These are phyloP conservation scores for Perkinsela sp. DNA, from an alignment of 208 protist species.

Conservation along the genomic window DNA sequence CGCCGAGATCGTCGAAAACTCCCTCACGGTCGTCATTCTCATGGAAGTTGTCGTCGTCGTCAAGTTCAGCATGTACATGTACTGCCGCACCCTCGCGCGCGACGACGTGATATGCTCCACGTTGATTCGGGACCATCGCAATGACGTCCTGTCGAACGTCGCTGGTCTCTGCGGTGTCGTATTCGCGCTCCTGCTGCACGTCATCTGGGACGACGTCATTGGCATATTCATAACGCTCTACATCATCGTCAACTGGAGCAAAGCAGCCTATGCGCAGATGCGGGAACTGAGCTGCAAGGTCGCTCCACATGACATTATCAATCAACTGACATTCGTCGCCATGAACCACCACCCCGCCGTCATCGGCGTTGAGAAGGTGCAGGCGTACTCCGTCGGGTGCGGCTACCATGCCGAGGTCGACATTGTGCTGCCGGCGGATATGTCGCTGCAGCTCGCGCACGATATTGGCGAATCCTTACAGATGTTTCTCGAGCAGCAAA, in stretches of 20 bases:
- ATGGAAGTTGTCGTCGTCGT: slow-evolving; percentile 5
- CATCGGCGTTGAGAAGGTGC: slow-evolving; percentile 13
- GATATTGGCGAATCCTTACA: slow-evolving; percentile 21
- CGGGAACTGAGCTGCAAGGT: slow-evolving; percentile 7
- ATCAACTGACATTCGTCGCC: slow-evolving; percentile 9
- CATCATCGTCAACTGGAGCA: slow-evolving; percentile 8
- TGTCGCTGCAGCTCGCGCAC: slow-evolving; percentile 11
- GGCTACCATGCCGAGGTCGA: slow-evolving; percentile 14
- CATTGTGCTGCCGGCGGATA: slow-evolving; percentile 13
- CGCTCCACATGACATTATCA: slow-evolving; percentile 8
- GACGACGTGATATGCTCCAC: slow-evolving; percentile 4
- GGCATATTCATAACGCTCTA: slow-evolving; percentile 8
- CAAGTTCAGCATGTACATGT: slow-evolving; percentile 8
- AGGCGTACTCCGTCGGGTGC: slow-evolving; percentile 7
- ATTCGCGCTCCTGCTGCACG: slow-evolving; percentile 4
- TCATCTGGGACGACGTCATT: slow-evolving; percentile 9
- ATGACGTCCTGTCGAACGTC: slow-evolving; percentile 14
- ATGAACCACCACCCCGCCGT: slow-evolving; percentile 11
- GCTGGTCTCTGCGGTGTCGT: slow-evolving; percentile 6
- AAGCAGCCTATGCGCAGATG: slow-evolving; percentile 7
- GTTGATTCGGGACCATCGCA: slow-evolving; percentile 14
- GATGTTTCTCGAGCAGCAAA: slow-evolving; percentile 6
- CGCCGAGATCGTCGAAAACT: neutral
- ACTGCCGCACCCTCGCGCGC: slow-evolving; percentile 3
- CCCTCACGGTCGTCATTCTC: slow-evolving; percentile 4